Percentiles rank a stretch among this genome's conserved stretches.
phyloP scores from a whole-genome alignment of 768 basidiomycete species.

The Boletus sensibilis region DNA sequence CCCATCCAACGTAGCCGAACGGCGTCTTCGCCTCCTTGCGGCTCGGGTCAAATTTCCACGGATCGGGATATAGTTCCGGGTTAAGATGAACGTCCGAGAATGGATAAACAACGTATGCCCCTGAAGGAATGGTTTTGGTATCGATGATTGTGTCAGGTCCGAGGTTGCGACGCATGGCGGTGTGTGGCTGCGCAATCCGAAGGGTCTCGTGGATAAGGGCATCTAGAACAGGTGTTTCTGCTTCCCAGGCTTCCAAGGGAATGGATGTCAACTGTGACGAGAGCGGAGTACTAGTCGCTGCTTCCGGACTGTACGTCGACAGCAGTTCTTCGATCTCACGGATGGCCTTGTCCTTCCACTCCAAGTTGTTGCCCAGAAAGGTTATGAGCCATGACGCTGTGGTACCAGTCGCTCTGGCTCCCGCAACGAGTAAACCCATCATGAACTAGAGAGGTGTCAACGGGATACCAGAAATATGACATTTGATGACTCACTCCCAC shows the following conservation, averaged over 20 bases:
- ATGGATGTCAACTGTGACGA: conserved; percentile 53
- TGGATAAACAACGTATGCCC: conserved; percentile 75
- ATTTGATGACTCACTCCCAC: conserved; percentile 53
- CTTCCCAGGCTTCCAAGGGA: conserved; percentile 70
- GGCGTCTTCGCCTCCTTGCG: conserved; percentile 49
- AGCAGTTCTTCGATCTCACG: conserved; percentile 60
- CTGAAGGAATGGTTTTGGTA: conserved; percentile 67
- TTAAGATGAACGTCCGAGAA: conserved; percentile 80
- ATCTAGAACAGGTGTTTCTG: conserved; percentile 67
- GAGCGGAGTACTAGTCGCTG: conserved; percentile 29
- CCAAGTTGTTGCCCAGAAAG: conserved; percentile 64
- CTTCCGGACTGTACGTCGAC: conserved; percentile 37
- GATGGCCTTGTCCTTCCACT: conserved; percentile 63
- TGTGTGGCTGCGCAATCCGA: conserved; percentile 75
- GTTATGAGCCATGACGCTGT: conserved; percentile 79
- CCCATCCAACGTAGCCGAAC: conserved; percentile 74
- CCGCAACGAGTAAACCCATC: conserved; percentile 78
- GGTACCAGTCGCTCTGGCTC: conserved; percentile 77
- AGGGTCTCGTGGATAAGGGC: conserved; percentile 74
- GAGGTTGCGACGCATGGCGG: conserved; percentile 77
- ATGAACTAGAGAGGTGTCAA: conserved; percentile 56
- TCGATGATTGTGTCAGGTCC: conserved; percentile 70
- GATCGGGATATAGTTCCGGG: conserved; percentile 67
- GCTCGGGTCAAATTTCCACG: conserved; percentile 73
- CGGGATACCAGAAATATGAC: conserved; percentile 18